Percentiles rank a stretch among this genome's conserved stretches.
phyloP scores from a whole-genome alignment of 805 yeast genomes.

The Lachancea thermotolerans region DNA sequence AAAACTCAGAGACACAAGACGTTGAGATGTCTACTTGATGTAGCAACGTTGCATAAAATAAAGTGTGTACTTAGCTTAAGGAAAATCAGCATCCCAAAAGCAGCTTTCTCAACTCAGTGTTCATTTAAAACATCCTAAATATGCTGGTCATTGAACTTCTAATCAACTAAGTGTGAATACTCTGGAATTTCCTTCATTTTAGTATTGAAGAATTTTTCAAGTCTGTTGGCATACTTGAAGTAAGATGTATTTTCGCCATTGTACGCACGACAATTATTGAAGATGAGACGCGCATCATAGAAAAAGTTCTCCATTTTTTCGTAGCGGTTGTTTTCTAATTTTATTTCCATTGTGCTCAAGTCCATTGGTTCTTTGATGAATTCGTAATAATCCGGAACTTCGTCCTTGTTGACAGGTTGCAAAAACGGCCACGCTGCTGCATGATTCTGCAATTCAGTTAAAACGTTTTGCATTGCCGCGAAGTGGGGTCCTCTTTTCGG shows the following conservation, averaged over 20 bases:
- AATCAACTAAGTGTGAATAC: constrained; percentile 73
- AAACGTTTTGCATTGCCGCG: constrained; percentile 82
- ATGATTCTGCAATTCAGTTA: constrained; percentile 85
- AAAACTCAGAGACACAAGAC: constrained; percentile 30
- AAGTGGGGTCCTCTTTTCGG: constrained; percentile 94
- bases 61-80: constrained; percentile 1
- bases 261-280: constrained; percentile 86
- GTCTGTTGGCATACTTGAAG: constrained; percentile 86
- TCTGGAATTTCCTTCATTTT: constrained; percentile 90
- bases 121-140: neutral
- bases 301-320: constrained; percentile 86
- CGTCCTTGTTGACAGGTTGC: constrained; percentile 85
- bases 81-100: neutral
- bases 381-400: constrained; percentile 93
- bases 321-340: constrained; percentile 86
- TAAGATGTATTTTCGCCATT: constrained; percentile 93
- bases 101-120: neutral
- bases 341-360: constrained; percentile 87
- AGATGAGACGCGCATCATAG: constrained; percentile 79
- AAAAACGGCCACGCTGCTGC: constrained; percentile 98
- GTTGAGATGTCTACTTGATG: constrained; percentile 23
- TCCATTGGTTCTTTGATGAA: constrained; percentile 99
- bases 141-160: constrained; percentile 10
- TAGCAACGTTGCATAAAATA: neutral
- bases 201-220: constrained; percentile 79